These are phyloP conservation scores for Citrus inodora DNA, from an alignment of 345 rosid genomes.

Conservation along the genomic window DNA sequence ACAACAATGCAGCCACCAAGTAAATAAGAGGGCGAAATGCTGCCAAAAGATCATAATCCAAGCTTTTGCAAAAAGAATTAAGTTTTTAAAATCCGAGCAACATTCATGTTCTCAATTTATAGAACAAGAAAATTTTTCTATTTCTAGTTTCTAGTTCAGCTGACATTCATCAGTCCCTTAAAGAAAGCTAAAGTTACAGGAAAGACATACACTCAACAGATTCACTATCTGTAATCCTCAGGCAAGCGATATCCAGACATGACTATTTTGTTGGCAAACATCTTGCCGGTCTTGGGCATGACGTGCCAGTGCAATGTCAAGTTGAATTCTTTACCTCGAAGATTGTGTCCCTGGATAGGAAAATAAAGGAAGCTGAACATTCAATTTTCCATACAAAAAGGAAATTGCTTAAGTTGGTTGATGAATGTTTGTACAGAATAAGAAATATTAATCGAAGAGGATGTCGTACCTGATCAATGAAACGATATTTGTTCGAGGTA, in stretches of 20 bases:
- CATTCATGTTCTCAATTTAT: background rate
- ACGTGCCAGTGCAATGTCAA: conserved; percentile 94
- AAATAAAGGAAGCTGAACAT: conserved; percentile 1
- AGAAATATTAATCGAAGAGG: background rate
- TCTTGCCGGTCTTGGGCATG: conserved; percentile 95
- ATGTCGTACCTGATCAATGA: conserved; percentile 78
- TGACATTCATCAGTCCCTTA: conserved; percentile 7
- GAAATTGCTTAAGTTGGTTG: background rate
- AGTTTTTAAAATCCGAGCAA: background rate
- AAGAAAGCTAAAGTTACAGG: conserved; percentile 30
- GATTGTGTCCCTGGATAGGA: conserved; percentile 64
- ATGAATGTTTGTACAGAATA: background rate
- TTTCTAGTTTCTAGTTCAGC: conserved; percentile 6
- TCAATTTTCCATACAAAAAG: background rate
- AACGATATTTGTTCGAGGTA: conserved; percentile 82
- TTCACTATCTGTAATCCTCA: conserved; percentile 60
- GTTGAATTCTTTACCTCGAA: conserved; percentile 80
- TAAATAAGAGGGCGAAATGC: background rate
- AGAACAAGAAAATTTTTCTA: conserved; percentile 2
- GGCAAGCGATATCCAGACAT: conserved; percentile 75
- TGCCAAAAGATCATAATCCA: background rate
- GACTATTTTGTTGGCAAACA: conserved; percentile 73
- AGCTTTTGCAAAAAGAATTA: background rate
- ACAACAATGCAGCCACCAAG: conserved; percentile 62
- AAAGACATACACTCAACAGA: conserved; percentile 5